Evolutionary conservation across 306 rosid genomes (phyloP).

Genomic region (Morella rubra): DNA sequence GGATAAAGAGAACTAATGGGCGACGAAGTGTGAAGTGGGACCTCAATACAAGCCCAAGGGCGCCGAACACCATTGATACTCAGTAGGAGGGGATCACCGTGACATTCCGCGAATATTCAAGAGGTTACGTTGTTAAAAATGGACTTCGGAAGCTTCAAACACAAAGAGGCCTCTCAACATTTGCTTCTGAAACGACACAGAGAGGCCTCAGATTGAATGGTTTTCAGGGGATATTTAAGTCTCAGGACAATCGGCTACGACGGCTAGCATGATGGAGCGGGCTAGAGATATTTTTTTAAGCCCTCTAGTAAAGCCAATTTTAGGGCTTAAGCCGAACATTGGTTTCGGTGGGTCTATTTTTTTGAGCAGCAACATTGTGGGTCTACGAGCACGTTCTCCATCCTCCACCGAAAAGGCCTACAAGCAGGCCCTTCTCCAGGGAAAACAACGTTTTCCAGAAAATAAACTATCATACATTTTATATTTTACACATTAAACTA

Average conservation of each 20-base stretch:
- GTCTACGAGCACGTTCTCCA: no score
- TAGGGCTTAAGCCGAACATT: neutral
- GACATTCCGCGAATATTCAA: conserved; percentile 2
- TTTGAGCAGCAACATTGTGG: no score
- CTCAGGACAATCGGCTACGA: neutral
- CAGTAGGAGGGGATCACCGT: neutral
- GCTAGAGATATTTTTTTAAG: neutral
- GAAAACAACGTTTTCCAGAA: no score
- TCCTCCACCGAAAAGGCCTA: no score
- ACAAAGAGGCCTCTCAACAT: neutral
- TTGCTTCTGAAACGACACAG: neutral
- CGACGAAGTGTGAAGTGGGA: conserved; percentile 16
- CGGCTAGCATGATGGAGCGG: no score
- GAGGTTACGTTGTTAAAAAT: neutral
- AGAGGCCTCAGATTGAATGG: neutral
- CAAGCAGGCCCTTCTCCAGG: no score
- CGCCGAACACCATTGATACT: conserved; percentile 10
- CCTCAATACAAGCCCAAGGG: conserved; percentile 18
- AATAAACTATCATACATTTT: no score
- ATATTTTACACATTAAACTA: no score
- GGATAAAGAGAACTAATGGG: conserved; percentile 20
- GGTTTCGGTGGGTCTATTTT: no score
- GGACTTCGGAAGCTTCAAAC: neutral
- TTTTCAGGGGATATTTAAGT: neutral
- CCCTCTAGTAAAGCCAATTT: neutral